These are phyloP conservation scores for Pyrenopolyporus hunteri DNA, from an alignment of 495 filamentous ascomycete genomes.

Conservation along the genomic window DNA sequence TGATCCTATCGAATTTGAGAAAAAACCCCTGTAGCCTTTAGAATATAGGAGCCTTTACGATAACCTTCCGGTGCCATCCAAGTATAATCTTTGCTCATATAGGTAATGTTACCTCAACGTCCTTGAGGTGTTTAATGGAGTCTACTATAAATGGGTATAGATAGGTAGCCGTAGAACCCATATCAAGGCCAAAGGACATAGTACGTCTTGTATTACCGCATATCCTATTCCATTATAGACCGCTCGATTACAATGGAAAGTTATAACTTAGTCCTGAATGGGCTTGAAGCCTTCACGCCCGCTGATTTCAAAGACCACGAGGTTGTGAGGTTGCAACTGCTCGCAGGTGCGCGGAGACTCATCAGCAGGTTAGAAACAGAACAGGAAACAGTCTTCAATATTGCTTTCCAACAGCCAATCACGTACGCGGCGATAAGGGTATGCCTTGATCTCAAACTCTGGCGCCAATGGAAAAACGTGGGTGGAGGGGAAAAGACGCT, in stretches of 20 bases:
- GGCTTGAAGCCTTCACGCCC: slow-evolving; percentile 21
- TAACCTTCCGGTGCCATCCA: too few species aligned
- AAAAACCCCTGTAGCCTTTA: too few species aligned
- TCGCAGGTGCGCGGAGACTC: slow-evolving; percentile 29
- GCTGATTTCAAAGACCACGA: slow-evolving; percentile 27
- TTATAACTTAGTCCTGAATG: neutral
- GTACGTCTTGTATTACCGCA: neutral
- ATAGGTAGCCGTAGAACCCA: too few species aligned
- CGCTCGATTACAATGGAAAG: slow-evolving; percentile 10
- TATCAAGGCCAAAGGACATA: too few species aligned
- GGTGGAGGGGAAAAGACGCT: slow-evolving; percentile 34
- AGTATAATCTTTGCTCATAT: too few species aligned
- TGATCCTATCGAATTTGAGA: too few species aligned
- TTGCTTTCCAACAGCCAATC: slow-evolving; percentile 20
- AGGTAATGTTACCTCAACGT: too few species aligned
- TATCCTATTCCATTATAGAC: neutral
- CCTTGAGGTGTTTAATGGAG: too few species aligned
- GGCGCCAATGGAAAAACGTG: slow-evolving; percentile 24
- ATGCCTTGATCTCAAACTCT: slow-evolving; percentile 32
- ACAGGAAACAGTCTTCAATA: slow-evolving; percentile 22
- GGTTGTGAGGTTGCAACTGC: slow-evolving; percentile 11
- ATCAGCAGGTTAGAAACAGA: slow-evolving; percentile 30
- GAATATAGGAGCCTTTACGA: too few species aligned
- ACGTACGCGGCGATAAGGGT: slow-evolving; percentile 27
- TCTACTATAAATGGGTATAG: too few species aligned